Percentiles rank a stretch among this genome's conserved stretches.
Conservation (phyloP, 768 basidiomycete genomes). For the Lactarius psammicola region DNA sequence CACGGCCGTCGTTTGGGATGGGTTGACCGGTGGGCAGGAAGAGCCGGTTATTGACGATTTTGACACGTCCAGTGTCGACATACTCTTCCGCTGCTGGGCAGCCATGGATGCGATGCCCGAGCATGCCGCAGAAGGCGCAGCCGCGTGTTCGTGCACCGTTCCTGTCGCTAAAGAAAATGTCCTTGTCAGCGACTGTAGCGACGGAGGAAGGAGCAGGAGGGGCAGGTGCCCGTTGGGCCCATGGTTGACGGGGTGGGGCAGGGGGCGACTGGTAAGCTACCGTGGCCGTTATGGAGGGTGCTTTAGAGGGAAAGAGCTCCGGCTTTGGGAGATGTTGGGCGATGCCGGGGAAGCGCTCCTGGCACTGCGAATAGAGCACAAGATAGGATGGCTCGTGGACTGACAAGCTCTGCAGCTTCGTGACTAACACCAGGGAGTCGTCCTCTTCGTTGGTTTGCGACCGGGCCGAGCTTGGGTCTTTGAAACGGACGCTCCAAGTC, state of each 20-base stretch:
- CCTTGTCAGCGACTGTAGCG: no score
- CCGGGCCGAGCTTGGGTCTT: not conserved
- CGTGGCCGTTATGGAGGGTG: accelerated
- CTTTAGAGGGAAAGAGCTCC: not conserved
- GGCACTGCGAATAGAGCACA: not conserved
- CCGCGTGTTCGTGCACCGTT: not conserved
- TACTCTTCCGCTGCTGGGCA: not conserved
- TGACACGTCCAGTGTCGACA: no score
- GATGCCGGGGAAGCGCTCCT: not conserved
- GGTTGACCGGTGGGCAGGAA: no score
- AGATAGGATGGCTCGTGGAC: not conserved
- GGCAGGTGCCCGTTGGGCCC: not conserved
- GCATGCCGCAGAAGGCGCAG: constrained; percentile 2
- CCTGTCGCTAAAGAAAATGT: not conserved
- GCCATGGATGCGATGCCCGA: not conserved
- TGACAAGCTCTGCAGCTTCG: not conserved
- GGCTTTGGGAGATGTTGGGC: not conserved
- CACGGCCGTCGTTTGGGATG: no score
- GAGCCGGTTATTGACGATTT: no score
- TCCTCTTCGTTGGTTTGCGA: not conserved
- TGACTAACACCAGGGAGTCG: not conserved
- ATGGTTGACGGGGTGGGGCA: not conserved
- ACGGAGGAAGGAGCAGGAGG: not conserved
- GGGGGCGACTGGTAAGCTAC: not conserved
- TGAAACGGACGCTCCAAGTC: not conserved